Conservation (phyloP, 176 grass and related monocot genomes). For the bread wheat (Triticum aestivum) region DNA sequence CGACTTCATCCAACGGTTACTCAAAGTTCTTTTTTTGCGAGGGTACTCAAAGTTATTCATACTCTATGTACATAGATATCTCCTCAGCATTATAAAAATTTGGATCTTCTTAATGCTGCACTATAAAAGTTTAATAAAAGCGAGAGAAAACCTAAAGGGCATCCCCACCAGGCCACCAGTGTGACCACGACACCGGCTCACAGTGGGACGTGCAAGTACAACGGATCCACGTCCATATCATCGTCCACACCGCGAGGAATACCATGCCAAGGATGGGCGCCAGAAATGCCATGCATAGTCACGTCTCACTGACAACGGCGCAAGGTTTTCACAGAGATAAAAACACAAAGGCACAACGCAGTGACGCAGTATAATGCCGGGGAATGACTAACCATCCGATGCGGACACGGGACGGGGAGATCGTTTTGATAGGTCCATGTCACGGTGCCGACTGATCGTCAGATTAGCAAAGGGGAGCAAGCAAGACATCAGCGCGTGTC, state of each 20-base stretch:
- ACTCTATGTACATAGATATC: too few species aligned
- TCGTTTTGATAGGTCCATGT: neutral
- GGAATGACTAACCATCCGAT: neutral
- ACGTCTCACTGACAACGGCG: neutral
- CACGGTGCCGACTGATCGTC: slow-evolving; percentile 8
- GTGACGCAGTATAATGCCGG: too few species aligned
- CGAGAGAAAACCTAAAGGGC: neutral
- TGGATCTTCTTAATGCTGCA: too few species aligned
- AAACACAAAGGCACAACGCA: neutral
- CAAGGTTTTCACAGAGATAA: neutral
- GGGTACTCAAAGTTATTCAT: too few species aligned
- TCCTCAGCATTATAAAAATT: too few species aligned
- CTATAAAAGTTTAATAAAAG: too few species aligned
- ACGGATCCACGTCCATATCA: slow-evolving; percentile 15
- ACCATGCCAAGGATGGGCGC: slow-evolving; percentile 20
- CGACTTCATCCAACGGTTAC: too few species aligned
- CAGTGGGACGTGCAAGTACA: slow-evolving; percentile 11
- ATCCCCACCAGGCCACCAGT: neutral
- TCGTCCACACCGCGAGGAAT: neutral
- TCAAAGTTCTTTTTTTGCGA: too few species aligned
- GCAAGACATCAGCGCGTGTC: too few species aligned
- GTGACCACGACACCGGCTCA: neutral
- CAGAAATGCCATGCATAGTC: slow-evolving; percentile 18
- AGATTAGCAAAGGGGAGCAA: neutral
- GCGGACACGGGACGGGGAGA: too few species aligned